Evolutionary conservation across 2,329 filamentous ascomycete genomes (phyloP).

Genomic region (Thielaviopsis musarum): DNA sequence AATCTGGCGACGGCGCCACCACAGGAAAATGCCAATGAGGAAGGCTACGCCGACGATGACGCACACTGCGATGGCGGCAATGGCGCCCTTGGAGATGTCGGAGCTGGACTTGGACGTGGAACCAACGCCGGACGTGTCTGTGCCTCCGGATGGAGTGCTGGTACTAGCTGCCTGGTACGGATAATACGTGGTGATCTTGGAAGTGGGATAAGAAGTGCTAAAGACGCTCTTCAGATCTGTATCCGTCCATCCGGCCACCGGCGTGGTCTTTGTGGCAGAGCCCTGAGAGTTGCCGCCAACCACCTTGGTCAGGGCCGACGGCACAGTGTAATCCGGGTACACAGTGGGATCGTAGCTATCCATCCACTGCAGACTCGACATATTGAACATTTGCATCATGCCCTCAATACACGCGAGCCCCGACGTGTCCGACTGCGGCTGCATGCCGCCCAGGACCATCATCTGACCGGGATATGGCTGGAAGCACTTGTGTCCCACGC

Average conservation of each 20-base stretch:
- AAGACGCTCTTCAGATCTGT: conserved; percentile 36
- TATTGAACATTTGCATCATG: conserved; percentile 52
- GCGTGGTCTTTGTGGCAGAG: conserved; percentile 51
- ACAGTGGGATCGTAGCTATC: conserved; percentile 49
- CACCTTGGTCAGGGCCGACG: conserved; percentile 40
- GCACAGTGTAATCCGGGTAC: conserved; percentile 52
- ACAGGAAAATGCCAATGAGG: conserved; percentile 27
- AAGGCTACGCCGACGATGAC: conserved; percentile 36
- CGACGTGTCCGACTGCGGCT: conserved; percentile 15
- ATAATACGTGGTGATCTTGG: conserved; percentile 41
- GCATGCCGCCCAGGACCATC: conserved; percentile 57
- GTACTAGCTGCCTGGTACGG: conserved; percentile 31
- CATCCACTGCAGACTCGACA: conserved; percentile 52
- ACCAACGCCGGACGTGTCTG: background rate
- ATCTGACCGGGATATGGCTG: conserved; percentile 65
- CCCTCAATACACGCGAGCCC: conserved; percentile 29
- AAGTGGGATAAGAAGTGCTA: conserved; percentile 33
- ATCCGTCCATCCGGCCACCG: conserved; percentile 39
- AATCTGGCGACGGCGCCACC: conserved; percentile 34
- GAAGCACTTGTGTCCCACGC: conserved; percentile 61
- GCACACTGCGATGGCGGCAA: conserved; percentile 44
- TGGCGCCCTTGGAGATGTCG: conserved; percentile 14
- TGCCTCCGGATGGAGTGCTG: background rate
- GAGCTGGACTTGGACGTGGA: background rate
- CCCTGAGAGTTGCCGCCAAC: conserved; percentile 53